Conservation (phyloP, 345 rosid species). For the Euphorbia peplus region DNA sequence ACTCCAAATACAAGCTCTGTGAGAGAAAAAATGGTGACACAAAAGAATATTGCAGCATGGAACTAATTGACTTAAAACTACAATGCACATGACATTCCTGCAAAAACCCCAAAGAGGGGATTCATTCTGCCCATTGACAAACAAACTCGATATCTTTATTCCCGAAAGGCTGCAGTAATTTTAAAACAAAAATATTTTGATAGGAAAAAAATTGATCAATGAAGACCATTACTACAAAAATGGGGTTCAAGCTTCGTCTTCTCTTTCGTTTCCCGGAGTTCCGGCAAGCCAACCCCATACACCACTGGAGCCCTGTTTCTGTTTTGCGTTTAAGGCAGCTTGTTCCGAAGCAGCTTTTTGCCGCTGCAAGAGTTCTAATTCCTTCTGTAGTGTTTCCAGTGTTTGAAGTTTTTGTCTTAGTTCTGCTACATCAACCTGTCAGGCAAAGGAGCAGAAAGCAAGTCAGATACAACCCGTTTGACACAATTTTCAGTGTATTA, state of each 20-base stretch:
- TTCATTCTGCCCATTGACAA: slow-evolving; percentile 9
- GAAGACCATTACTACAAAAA: neutral
- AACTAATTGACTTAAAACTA: slow-evolving; percentile 12
- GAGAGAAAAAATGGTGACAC: neutral
- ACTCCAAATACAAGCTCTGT: slow-evolving; percentile 12
- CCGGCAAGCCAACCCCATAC: slow-evolving; percentile 99
- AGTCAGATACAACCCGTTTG: neutral
- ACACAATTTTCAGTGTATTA: no score
- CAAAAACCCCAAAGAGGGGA: slow-evolving; percentile 10
- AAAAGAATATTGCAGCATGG: slow-evolving; percentile 1
- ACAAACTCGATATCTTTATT: slow-evolving; percentile 27
- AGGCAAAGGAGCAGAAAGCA: slow-evolving; percentile 17
- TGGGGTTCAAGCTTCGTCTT: slow-evolving; percentile 29
- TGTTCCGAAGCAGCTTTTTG: slow-evolving; percentile 97
- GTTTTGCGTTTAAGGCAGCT: slow-evolving; percentile 68
- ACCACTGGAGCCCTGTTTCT: slow-evolving; percentile 77
- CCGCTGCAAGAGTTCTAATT: slow-evolving; percentile 84
- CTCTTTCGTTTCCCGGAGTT: slow-evolving; percentile 39
- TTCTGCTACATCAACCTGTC: slow-evolving; percentile 97
- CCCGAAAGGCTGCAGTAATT: slow-evolving; percentile 11
- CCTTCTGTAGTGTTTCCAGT: slow-evolving; percentile 80
- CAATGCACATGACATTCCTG: slow-evolving; percentile 17
- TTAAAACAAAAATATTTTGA: slow-evolving; percentile 1
- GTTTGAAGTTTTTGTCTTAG: slow-evolving; percentile 87
- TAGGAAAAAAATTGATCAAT: neutral